Base-by-base conservation (phyloP, 164 flowering plant species). In the Cinnamomum chago region DNA sequence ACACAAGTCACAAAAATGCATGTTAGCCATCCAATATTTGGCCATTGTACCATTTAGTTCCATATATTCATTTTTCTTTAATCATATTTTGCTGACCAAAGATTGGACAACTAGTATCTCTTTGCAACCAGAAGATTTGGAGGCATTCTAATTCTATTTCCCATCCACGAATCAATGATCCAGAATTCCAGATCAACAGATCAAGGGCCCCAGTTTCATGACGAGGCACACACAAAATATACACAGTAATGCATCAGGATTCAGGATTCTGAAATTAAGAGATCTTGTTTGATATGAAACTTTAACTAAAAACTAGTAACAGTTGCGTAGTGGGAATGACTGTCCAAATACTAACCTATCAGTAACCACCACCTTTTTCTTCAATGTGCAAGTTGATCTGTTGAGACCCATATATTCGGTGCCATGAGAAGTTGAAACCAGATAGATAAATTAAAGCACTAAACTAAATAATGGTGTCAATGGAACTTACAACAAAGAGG, bases 291-390 rank as follows among this genome's bases (percentile, higher is more conserved):
- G 47, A 28, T 17, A 67, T 3, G 35, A 30, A 67, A 28, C 15
- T 67, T 14, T 28, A 28, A 15, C 47, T 66, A 35, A 14, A 66
- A 66, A 66, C 15, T 67, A 67, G 47, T 67, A 68, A 55, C 17
- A 55, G 27, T 7, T 35, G 55, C 2, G 12, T 30, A 50, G 58
- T 58, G 51, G 69, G 24, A 12, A 50, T 23, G 23, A 28, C 10
- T 22, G 65, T 27, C 25, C 3, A 58, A 62, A 71, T 81, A 55
- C 88, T 81, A 71, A 90, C 98, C 97, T 85, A 82, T 95, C 99
- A 75, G 92, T 89, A 62, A 93, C 97, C 24, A 95, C 99, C 68
- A 92, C 94, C 78, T 86, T 93, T 83, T 85, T 95, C 90, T 84
- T 76, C 85, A 86, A 33, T 72, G 78, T 79, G 84, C 97, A 95